Base-by-base conservation (phyloP, 306 rosid genomes). In the Pyrus bretschneideri region DNA sequence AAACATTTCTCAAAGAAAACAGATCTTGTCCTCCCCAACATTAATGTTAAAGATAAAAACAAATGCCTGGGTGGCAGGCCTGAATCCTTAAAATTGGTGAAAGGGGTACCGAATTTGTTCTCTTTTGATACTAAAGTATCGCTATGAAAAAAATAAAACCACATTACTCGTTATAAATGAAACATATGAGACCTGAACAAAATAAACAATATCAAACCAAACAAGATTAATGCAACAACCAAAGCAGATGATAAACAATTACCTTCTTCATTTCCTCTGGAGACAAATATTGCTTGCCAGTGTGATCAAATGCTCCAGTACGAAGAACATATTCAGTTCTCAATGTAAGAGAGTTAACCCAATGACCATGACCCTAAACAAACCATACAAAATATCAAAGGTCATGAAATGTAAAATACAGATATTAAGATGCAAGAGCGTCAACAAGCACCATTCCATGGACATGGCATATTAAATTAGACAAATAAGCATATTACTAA, bases 261-360 rank as follows among this genome's bases (percentile, higher is more conserved):
- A 95, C 97, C 93, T 89, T 85, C 84, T 92, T 85, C 91, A 92
- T 90, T 87, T 95, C 96, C 77, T 89, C 97, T 0, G 97, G 86
- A 74, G 99, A 85, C 59, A 93, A 87, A 79, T 71, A 87, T 29
- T 84, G 90, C 86, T 92, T 92, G 76, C 90, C 85, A n/a, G 97
- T 90, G 87, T 95, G 97, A 84, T 95, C 97, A 85, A 83, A 95
- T 68, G 97, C 96, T 70, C 99, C 97, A 9, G 97, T 95, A 59
- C 97, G 96, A 77, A 95, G 96, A 80, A 92, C 97, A 83, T 89
- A 95, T 77, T 95, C 97, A 0, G 99, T 92, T 84, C 99, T 95
- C 82, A 95, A 81, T 74, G 99, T 97, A 81, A 95, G 89, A 79
- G 97, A 87, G 87, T 95, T 95, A 70, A 95, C 96, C 97, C 97